Base-by-base conservation (phyloP, 2,329 filamentous ascomycete genomes). In the Pseudogymnoascus sp. region DNA sequence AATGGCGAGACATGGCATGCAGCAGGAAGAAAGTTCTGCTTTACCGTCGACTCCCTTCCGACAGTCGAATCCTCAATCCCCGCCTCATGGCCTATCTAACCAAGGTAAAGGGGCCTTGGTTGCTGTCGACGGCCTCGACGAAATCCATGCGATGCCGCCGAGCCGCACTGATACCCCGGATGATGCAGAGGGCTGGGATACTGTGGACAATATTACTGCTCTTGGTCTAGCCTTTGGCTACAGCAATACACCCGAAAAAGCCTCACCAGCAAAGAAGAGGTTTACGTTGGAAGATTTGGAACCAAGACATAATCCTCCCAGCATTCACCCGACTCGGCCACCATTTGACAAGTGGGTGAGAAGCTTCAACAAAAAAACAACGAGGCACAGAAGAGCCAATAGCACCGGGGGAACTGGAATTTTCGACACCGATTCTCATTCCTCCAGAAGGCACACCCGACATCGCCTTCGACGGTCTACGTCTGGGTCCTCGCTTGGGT, bases 281-380 rank as follows among this genome's bases (percentile, higher is more conserved):
- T 72, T 73, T 55, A 67, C 66, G 18, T 58, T 72, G 10, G 71
- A 72, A 10, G 67, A 67, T 48, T 33, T 42, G 4, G 63, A 67
- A 13, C 55, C 31, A 21, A 40, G 62, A 58, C 59, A 64, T 29
- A 39, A 45, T 39, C 39, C 13, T 36, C 45, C 55, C 55, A 36
- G 10, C 10, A 25, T 42, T 13, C 15, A 63, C 9, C 35, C 36
- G n/a, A 48, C 58, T 25, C 65, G 65, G 55, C 58, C 48, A 8
- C 84, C 86, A 2, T 91, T 93, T 68, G 81, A 83, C 52, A 87
- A 83, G 71, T 93, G 89, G 88, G 83, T 92, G 74, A 87, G 79
- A 65, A 87, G 82, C 4, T 75, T 93, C 18, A 83, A 87, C 64
- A 82, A 80, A 64, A 82, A 82, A 68, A 82, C 79, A 63, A 72